phyloP scores from a whole-genome alignment of 495 filamentous ascomycete species.

The Annulohypoxylon bovei region DNA sequence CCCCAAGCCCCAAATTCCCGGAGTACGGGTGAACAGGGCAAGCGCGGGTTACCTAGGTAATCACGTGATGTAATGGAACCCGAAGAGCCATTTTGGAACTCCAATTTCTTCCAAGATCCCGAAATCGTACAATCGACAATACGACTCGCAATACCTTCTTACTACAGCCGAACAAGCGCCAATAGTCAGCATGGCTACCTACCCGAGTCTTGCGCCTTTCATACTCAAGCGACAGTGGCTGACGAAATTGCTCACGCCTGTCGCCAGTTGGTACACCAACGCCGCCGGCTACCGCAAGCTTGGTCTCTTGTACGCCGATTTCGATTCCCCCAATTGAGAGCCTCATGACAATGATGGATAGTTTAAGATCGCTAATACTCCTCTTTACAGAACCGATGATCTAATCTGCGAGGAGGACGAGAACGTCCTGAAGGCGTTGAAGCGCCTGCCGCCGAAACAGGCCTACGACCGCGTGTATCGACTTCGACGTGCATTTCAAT shows the following conservation, averaged over 20 bases:
- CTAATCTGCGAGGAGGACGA: slow-evolving; percentile 91
- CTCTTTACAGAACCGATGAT: slow-evolving; percentile 83
- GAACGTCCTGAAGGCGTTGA: slow-evolving; percentile 82
- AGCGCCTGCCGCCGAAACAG: slow-evolving; percentile 88
- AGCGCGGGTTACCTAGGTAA: background rate
- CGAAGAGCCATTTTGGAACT: slow-evolving; percentile 39
- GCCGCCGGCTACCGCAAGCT: slow-evolving; percentile 92
- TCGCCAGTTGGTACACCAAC: slow-evolving; percentile 85
- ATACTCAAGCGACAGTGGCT: slow-evolving; percentile 87
- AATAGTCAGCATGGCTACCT: slow-evolving; percentile 58
- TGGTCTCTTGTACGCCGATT: slow-evolving; percentile 77
- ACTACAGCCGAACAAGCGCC: slow-evolving; percentile 18
- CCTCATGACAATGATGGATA: background rate
- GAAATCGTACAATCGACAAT: slow-evolving; percentile 15
- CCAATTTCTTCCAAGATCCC: slow-evolving; percentile 30
- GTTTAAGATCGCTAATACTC: background rate
- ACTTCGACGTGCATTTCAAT: slow-evolving; percentile 93
- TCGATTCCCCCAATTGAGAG: slow-evolving; percentile 9
- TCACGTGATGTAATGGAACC: slow-evolving; percentile 41
- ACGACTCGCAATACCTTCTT: slow-evolving; percentile 31
- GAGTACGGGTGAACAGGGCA: slow-evolving; percentile 5
- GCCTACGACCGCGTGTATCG: slow-evolving; percentile 97
- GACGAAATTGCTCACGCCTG: slow-evolving; percentile 74
- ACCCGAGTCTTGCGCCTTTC: slow-evolving; percentile 74
- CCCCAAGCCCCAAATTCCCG: slow-evolving; percentile 8